Evolutionary conservation across 73 alveolate species (phyloP).

Genomic region (Paramecium primaurelia): DNA sequence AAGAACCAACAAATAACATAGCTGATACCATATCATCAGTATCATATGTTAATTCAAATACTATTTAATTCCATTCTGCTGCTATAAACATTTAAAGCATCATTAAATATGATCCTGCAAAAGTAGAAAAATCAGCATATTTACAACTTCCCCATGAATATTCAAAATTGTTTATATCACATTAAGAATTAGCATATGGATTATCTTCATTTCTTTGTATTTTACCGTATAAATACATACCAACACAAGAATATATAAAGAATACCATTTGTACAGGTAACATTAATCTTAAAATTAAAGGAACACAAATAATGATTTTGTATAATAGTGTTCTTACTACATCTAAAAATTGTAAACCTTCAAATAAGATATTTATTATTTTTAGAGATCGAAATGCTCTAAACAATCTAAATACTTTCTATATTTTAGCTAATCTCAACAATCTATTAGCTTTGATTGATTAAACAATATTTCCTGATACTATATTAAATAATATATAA

Average conservation of each 20-base stretch:
- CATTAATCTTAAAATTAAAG: slow-evolving; percentile 31
- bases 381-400: slow-evolving; percentile 55
- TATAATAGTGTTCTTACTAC: slow-evolving; percentile 20
- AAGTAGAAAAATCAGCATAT: slow-evolving; percentile 33
- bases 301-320: slow-evolving; percentile 49
- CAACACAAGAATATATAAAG: slow-evolving; percentile 19
- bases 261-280: slow-evolving; percentile 13
- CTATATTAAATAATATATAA: background rate
- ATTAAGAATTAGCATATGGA: background rate
- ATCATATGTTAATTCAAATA: background rate
- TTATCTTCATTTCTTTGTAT: background rate
- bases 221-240: slow-evolving; percentile 37
- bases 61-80: slow-evolving; percentile 17
- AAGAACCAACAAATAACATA: slow-evolving; percentile 22
- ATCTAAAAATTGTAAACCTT: slow-evolving; percentile 21
- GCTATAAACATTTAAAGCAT: slow-evolving; percentile 40
- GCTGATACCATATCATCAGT: background rate
- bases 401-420: slow-evolving; percentile 56
- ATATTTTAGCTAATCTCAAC: slow-evolving; percentile 40
- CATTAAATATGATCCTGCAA: slow-evolving; percentile 34
- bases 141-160: background rate
- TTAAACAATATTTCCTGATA: background rate
- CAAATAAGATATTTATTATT: background rate
- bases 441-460: slow-evolving; percentile 50
- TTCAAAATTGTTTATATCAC: background rate